Conservation (phyloP, 2,329 filamentous ascomycete species). For the Pezicula rhizophila region DNA sequence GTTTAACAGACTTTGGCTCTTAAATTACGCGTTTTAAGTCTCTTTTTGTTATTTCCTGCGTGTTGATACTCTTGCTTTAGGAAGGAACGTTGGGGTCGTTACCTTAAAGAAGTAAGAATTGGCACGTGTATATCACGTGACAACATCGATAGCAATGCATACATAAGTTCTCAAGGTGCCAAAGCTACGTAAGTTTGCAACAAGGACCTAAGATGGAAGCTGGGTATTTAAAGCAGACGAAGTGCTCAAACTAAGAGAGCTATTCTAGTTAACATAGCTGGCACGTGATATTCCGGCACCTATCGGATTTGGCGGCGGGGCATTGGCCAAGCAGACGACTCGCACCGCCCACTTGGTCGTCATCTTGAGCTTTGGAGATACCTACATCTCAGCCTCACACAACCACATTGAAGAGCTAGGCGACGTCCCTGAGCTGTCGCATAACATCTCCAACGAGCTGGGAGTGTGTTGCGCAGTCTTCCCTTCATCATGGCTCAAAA, state of each 20-base stretch:
- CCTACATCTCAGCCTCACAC: neutral
- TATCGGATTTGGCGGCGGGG: conserved; percentile 1
- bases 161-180: no score
- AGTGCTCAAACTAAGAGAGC: no score
- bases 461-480: conserved; percentile 21
- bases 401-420: neutral
- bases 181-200: no score
- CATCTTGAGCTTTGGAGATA: conserved; percentile 7
- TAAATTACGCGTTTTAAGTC: neutral
- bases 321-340: conserved; percentile 14
- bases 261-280: no score
- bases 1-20: neutral
- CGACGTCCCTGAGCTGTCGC: conserved; percentile 18
- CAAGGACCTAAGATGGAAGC: no score
- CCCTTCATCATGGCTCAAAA: conserved; percentile 77
- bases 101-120: no score
- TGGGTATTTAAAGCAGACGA: no score
- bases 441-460: conserved; percentile 19
- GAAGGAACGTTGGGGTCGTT: no score
- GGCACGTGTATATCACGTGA: no score
- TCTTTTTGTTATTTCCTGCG: no score
- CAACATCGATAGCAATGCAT: no score
- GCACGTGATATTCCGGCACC: neutral
- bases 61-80: no score
- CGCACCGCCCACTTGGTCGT: conserved; percentile 13